These are phyloP conservation scores for Aspergillus sergii DNA, from an alignment of 2,329 filamentous ascomycete genomes.

Conservation along the genomic window DNA sequence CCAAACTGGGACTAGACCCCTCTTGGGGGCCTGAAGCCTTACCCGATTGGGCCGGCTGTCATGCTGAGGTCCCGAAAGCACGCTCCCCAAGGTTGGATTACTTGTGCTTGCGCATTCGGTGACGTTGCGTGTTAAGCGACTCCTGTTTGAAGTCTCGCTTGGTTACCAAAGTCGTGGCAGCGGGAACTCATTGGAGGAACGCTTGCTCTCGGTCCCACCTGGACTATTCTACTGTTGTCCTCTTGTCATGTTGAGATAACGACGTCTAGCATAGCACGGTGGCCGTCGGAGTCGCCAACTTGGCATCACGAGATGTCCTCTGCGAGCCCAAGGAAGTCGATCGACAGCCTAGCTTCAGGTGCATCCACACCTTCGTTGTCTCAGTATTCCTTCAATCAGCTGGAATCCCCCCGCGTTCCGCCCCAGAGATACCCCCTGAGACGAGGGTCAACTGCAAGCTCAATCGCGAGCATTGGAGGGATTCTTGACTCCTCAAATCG, in stretches of 20 bases:
- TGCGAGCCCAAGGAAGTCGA: constrained; percentile 64
- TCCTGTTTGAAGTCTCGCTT: constrained; percentile 5
- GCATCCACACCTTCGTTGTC: constrained; percentile 54
- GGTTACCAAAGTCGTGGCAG: constrained; percentile 6
- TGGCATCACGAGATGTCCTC: constrained; percentile 59
- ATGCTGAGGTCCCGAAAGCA: constrained; percentile 20
- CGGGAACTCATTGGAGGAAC: constrained; percentile 5
- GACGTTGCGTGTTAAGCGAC: constrained; percentile 17
- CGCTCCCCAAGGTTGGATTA: constrained; percentile 22
- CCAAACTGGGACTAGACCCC: constrained; percentile 15
- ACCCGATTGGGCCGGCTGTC: constrained; percentile 31
- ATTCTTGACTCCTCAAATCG: constrained; percentile 69
- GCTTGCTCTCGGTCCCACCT: constrained; percentile 9
- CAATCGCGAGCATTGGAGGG: constrained; percentile 84
- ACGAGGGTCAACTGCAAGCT: constrained; percentile 83
- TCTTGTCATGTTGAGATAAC: constrained; percentile 42
- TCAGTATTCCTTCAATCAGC: constrained; percentile 49
- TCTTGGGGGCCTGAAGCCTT: constrained; percentile 23
- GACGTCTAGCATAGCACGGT: constrained; percentile 31
- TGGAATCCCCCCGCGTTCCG: constrained; percentile 39
- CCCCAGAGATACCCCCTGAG: constrained; percentile 49
- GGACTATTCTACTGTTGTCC: constrained; percentile 20
- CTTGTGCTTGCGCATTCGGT: constrained; percentile 15
- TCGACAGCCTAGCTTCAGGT: constrained; percentile 64
- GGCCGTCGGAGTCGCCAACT: constrained; percentile 36